These are phyloP conservation scores for Paraurostyla sp. DNA, from an alignment of 73 alveolate genomes.

Conservation along the genomic window DNA sequence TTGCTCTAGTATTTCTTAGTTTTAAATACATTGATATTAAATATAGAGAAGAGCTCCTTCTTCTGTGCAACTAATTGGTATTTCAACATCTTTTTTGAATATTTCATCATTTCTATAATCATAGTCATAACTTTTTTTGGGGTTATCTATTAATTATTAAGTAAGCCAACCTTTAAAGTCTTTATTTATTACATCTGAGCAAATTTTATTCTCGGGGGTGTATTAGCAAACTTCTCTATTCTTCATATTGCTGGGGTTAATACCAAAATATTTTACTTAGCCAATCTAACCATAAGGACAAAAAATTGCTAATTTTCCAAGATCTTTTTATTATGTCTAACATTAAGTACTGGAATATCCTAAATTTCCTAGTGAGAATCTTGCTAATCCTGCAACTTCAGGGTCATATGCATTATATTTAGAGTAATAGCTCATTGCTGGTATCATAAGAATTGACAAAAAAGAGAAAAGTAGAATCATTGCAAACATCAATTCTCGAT, in stretches of 20 bases:
- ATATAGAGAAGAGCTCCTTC: constrained; percentile 5
- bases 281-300: constrained; percentile 18
- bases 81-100: background rate
- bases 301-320: background rate
- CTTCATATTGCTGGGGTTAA: background rate
- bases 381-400: background rate
- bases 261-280: background rate
- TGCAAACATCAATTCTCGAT: constrained; percentile 18
- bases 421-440: constrained; percentile 7
- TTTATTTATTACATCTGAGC: background rate
- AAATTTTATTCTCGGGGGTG: background rate
- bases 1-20: background rate
- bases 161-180: background rate
- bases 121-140: background rate
- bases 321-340: background rate
- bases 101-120: background rate
- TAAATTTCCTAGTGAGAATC: constrained; percentile 25
- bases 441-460: constrained; percentile 11
- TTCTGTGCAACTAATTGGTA: background rate
- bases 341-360: constrained; percentile 31
- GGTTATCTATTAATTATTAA: background rate
- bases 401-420: background rate
- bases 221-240: background rate
- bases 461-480: constrained; percentile 5
- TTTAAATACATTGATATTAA: background rate